These are phyloP conservation scores for Penicillium nucicola DNA, from an alignment of 495 filamentous ascomycete genomes.

Conservation along the genomic window DNA sequence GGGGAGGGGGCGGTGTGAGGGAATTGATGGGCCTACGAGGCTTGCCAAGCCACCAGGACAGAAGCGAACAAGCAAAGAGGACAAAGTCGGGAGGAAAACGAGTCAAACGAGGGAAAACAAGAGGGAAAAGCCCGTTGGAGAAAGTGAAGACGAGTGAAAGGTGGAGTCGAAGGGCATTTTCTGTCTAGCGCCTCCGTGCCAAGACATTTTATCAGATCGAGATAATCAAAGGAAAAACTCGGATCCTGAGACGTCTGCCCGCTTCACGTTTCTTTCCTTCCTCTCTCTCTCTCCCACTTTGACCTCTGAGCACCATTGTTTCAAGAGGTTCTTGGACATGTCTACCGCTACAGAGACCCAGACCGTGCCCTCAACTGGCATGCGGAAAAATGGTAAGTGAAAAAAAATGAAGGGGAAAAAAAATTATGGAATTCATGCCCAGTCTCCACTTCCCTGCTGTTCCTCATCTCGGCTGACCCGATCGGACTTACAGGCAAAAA, in stretches of 20 bases:
- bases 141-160: slow-evolving; percentile 2
- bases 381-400: slow-evolving; percentile 44
- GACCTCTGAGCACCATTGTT: background rate
- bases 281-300: background rate
- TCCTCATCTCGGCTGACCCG: slow-evolving; percentile 17
- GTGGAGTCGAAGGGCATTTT: slow-evolving; percentile 26
- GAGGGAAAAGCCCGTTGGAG: slow-evolving; percentile 3
- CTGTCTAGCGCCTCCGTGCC: slow-evolving; percentile 19
- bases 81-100: background rate
- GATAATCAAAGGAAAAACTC: slow-evolving; percentile 30
- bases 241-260: background rate
- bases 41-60: slow-evolving; percentile 20
- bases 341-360: slow-evolving; percentile 20
- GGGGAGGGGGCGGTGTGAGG: slow-evolving; percentile 36
- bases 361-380: slow-evolving; percentile 28
- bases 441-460: slow-evolving; percentile 7
- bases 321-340: slow-evolving; percentile 14
- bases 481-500: slow-evolving; percentile 69
- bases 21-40: slow-evolving; percentile 21
- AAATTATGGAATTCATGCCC: slow-evolving; percentile 7
- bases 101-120: no score
- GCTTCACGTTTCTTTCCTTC: background rate
- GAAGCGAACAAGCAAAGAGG: slow-evolving; percentile 13
- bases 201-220: slow-evolving; percentile 29
- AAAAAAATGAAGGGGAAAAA: no score